Conservation (phyloP, 2,329 filamentous ascomycete species). For the Allantophomopsis cytisporea region DNA sequence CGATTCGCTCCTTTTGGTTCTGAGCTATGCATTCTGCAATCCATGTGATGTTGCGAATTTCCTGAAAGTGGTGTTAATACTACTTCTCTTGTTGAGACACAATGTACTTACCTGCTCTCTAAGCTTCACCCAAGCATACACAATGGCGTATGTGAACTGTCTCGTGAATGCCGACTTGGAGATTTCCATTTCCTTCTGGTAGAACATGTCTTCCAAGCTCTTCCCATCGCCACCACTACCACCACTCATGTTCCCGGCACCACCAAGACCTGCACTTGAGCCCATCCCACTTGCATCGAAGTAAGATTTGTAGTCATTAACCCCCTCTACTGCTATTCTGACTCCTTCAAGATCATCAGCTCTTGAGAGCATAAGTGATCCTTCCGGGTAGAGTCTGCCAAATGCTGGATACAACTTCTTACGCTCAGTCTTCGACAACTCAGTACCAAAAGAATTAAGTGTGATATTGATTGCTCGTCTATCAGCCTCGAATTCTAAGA, state of each 20-base stretch:
- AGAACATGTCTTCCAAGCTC: slow-evolving; percentile 94
- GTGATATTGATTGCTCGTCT: slow-evolving; percentile 97
- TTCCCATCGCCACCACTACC: slow-evolving; percentile 70
- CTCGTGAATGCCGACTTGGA: slow-evolving; percentile 90
- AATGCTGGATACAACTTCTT: slow-evolving; percentile 94
- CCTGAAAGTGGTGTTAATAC: slow-evolving; percentile 35
- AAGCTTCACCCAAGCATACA: slow-evolving; percentile 96
- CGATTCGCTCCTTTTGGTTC: slow-evolving; percentile 97
- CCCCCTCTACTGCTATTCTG: slow-evolving; percentile 81
- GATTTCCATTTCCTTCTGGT: slow-evolving; percentile 99
- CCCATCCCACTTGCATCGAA: slow-evolving; percentile 84
- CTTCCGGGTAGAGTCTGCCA: slow-evolving; percentile 84
- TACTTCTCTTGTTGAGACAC: not conserved
- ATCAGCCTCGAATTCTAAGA: slow-evolving; percentile 93
- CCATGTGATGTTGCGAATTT: slow-evolving; percentile 99
- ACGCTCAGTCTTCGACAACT: slow-evolving; percentile 83
- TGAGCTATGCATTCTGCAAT: slow-evolving; percentile 99
- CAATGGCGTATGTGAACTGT: slow-evolving; percentile 88
- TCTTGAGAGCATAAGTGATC: slow-evolving; percentile 84
- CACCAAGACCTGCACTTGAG: slow-evolving; percentile 54
- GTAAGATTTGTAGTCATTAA: slow-evolving; percentile 88
- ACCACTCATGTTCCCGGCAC: slow-evolving; percentile 74
- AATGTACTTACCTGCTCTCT: slow-evolving; percentile 70
- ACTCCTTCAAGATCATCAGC: slow-evolving; percentile 95
- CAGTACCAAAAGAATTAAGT: slow-evolving; percentile 94